These are phyloP conservation scores for Achaetomiella virescens DNA, from an alignment of 495 filamentous ascomycete species.

Conservation along the genomic window DNA sequence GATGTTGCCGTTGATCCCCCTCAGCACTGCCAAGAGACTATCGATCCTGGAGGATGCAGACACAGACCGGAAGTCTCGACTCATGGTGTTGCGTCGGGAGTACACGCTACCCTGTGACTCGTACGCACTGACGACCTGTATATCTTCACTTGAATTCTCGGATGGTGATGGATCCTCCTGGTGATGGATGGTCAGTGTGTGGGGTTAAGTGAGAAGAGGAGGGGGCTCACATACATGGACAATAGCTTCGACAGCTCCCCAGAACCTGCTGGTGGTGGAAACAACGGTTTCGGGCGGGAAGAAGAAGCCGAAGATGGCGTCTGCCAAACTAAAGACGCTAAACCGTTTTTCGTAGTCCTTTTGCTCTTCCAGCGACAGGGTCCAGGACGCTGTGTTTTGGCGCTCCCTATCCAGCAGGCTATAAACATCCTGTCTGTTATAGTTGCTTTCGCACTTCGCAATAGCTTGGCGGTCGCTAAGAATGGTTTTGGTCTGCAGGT, in stretches of 20 bases:
- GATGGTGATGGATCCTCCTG: too few relatives aligned
- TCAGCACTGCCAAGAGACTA: not conserved
- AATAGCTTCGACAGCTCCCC: slow-evolving; percentile 28
- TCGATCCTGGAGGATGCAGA: too few relatives aligned
- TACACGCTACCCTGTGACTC: too few relatives aligned
- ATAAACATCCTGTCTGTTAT: not conserved
- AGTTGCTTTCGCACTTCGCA: not conserved
- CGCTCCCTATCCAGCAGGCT: not conserved
- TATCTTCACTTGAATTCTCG: too few relatives aligned
- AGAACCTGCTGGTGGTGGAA: slow-evolving; percentile 29
- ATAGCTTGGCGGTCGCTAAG: slow-evolving; percentile 15
- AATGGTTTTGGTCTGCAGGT: slow-evolving; percentile 11
- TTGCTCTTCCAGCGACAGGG: not conserved
- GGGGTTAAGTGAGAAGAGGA: not conserved
- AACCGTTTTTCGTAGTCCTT: slow-evolving; percentile 22
- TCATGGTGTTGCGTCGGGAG: too few relatives aligned
- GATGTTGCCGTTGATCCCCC: not conserved
- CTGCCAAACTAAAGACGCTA: slow-evolving; percentile 28
- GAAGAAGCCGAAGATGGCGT: slow-evolving; percentile 33
- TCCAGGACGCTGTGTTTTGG: too few relatives aligned
- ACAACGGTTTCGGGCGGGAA: slow-evolving; percentile 19
- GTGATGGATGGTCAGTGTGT: too few relatives aligned
- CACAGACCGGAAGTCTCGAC: too few relatives aligned
- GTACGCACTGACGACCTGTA: too few relatives aligned
- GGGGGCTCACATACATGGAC: slow-evolving; percentile 20